Evolutionary conservation across 2,329 filamentous ascomycete species (phyloP).

Genomic region (Sphaerostilbella broomeana): DNA sequence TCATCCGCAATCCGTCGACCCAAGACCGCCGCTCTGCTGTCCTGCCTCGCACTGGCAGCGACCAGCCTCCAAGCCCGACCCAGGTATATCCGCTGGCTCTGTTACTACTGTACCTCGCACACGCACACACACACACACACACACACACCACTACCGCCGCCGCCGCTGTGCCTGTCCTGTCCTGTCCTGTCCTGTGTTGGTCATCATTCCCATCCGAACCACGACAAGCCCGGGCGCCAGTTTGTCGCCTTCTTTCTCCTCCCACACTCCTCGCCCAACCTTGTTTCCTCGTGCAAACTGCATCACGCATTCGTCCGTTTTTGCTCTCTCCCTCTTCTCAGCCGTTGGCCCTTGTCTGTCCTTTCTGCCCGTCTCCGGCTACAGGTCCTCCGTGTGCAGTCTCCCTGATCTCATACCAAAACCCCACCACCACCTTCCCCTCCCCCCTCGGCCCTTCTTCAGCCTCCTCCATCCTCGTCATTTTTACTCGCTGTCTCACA

Average conservation of each 20-base stretch:
- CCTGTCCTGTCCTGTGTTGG: too few relatives aligned
- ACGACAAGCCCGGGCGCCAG: neutral
- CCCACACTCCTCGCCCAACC: neutral
- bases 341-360: constrained; percentile 14
- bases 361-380: constrained; percentile 19
- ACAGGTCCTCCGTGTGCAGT: too few relatives aligned
- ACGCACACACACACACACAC: too few relatives aligned
- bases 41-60: too few relatives aligned
- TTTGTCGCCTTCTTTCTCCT: neutral
- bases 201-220: constrained; percentile 2
- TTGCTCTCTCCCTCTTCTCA: constrained; percentile 15
- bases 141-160: too few relatives aligned
- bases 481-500: constrained; percentile 4
- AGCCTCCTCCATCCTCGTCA: constrained; percentile 10
- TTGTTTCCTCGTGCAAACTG: neutral
- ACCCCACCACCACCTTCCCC: constrained; percentile 10
- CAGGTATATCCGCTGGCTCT: too few relatives aligned
- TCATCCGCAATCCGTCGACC: constrained; percentile 10
- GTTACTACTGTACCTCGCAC: too few relatives aligned
- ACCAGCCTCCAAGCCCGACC: too few relatives aligned
- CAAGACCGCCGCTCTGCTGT: too few relatives aligned
- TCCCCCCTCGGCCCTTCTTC: constrained; percentile 13
- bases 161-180: too few relatives aligned
- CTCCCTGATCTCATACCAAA: constrained; percentile 14
- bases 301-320: neutral